Evolutionary conservation across 805 yeast species (phyloP).

Genomic region (Monosporozyma yasuniensis): DNA sequence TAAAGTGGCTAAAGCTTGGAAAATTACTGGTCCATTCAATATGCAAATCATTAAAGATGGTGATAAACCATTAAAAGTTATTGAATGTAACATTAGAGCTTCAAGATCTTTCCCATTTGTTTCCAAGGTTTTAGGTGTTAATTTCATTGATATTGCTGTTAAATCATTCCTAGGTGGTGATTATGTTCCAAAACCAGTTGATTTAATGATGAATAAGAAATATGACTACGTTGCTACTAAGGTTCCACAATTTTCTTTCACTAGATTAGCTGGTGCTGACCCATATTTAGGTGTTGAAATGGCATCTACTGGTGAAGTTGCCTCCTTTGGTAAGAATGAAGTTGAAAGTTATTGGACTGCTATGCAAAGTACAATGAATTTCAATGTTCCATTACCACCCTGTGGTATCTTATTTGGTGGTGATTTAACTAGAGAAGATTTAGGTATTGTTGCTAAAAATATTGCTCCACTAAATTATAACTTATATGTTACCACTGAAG

Average conservation of each 20-base stretch:
- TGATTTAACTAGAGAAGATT: conserved; percentile 60
- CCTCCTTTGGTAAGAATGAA: conserved; percentile 83
- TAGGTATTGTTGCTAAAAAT: conserved; percentile 65
- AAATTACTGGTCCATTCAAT: conserved; percentile 95
- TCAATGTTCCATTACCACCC: conserved; percentile 87
- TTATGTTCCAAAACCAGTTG: conserved; percentile 67
- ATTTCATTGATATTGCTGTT: conserved; percentile 92
- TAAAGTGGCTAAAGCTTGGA: conserved; percentile 90
- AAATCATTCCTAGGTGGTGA: conserved; percentile 67
- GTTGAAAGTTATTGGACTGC: conserved; percentile 97
- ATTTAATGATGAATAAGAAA: conserved; percentile 60
- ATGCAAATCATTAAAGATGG: conserved; percentile 89
- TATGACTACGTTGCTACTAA: conserved; percentile 89
- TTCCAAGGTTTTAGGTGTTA: conserved; percentile 89
- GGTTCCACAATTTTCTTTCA: conserved; percentile 97
- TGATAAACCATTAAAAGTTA: conserved; percentile 73
- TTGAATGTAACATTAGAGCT: conserved; percentile 97
- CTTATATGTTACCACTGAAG: conserved; percentile 65
- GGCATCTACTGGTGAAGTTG: conserved; percentile 99
- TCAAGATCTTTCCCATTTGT: conserved; percentile 99
- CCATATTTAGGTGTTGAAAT: conserved; percentile 98
- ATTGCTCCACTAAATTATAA: conserved; percentile 66
- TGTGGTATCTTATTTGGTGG: conserved; percentile 91
- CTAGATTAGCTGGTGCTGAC: conserved; percentile 98
- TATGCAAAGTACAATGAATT: conserved; percentile 94